phyloP scores from a whole-genome alignment of 1,139 yeast species.

The Yamadazyma spencermartinsiae region DNA sequence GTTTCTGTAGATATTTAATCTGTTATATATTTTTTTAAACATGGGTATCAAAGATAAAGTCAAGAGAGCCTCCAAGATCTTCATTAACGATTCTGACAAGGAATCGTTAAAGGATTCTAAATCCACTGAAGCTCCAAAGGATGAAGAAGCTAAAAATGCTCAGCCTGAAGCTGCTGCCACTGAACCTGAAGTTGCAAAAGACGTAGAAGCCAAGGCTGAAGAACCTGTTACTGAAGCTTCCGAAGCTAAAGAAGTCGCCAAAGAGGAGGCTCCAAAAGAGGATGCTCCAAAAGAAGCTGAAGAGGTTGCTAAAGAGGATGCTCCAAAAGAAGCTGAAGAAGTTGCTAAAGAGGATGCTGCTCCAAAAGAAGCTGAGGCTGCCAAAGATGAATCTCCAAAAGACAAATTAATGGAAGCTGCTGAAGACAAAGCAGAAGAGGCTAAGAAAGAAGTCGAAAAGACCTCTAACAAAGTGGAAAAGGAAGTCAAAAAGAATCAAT shows the following conservation, averaged over 20 bases:
- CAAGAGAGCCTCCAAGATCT: constrained; percentile 47
- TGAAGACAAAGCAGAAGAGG: constrained; percentile 10
- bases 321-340: constrained; percentile 5
- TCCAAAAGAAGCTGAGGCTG: constrained; percentile 14
- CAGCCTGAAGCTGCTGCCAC: constrained; percentile 13
- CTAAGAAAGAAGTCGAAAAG: constrained; percentile 26
- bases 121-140: constrained; percentile 9
- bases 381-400: constrained; percentile 11
- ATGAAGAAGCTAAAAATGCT: constrained; percentile 6
- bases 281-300: constrained; percentile 11
- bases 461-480: constrained; percentile 31
- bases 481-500: constrained; percentile 47
- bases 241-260: constrained; percentile 22
- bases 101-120: constrained; percentile 13
- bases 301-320: constrained; percentile 10
- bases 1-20: neutral
- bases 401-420: constrained; percentile 13
- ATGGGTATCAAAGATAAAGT: constrained; percentile 50
- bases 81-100: constrained; percentile 36
- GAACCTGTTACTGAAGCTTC: constrained; percentile 17
- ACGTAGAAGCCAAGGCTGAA: constrained; percentile 9
- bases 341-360: constrained; percentile 4
- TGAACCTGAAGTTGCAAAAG: constrained; percentile 6
- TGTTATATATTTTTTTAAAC: neutral
- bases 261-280: constrained; percentile 18